Evolutionary conservation across 2,329 filamentous ascomycete genomes (phyloP).

Genomic region (Hypoxylon sp.): DNA sequence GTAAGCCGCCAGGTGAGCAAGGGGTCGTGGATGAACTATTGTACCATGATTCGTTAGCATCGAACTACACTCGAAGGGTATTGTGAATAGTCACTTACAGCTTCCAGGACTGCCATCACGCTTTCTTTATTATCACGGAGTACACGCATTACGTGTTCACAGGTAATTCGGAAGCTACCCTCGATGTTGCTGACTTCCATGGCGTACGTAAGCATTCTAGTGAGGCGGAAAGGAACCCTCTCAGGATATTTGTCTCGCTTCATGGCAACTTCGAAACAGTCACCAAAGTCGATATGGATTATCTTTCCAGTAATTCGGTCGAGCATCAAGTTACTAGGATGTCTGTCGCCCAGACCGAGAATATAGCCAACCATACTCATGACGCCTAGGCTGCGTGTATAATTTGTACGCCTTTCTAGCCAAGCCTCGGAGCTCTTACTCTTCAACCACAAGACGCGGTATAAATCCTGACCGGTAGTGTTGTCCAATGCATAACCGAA

Average conservation of each 20-base stretch:
- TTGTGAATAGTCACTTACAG: conserved; percentile 73
- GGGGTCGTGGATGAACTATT: conserved; percentile 98
- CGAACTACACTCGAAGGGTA: background rate
- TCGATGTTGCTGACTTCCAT: conserved; percentile 99
- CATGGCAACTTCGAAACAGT: conserved; percentile 99
- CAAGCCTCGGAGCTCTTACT: conserved; percentile 98
- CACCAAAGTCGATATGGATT: conserved; percentile 98
- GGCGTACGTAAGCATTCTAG: conserved; percentile 98
- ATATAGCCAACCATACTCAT: conserved; percentile 99
- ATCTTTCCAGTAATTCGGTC: conserved; percentile 97
- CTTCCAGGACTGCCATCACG: conserved; percentile 97
- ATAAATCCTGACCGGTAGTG: conserved; percentile 97
- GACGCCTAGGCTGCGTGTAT: conserved; percentile 94
- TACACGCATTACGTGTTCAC: conserved; percentile 98
- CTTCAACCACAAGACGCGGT: conserved; percentile 98
- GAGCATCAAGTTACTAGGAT: conserved; percentile 98
- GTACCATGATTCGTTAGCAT: conserved; percentile 40
- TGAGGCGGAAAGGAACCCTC: conserved; percentile 96
- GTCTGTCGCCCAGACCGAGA: conserved; percentile 93
- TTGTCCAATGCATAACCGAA: conserved; percentile 99
- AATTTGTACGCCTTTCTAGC: conserved; percentile 98
- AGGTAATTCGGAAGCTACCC: conserved; percentile 97
- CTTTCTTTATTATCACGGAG: conserved; percentile 98
- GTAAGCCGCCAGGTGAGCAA: conserved; percentile 95
- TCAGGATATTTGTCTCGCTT: conserved; percentile 99